Evolutionary conservation across 441 rosid genomes (phyloP), one percentile per base, ranked within the genome.

Genomic region (Arabidopsis lyrata): DNA sequence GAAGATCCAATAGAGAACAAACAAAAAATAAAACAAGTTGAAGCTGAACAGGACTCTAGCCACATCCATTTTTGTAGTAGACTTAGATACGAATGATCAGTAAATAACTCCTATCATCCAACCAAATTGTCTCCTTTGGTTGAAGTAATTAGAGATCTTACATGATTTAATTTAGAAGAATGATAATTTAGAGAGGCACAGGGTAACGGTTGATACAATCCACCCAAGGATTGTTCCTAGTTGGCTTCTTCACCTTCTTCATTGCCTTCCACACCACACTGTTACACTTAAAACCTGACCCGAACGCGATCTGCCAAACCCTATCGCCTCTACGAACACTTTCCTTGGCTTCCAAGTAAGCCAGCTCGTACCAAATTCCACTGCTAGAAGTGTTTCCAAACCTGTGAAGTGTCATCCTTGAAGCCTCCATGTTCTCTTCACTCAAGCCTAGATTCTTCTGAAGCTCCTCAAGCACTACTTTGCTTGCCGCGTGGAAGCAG

Each of bases 251-350:
- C 12, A 86, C 85, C 22, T 90, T 84, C 39, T 81, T 78, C 87
- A 92, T 83, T 6, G 97, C 82, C 68, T 80, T 79, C 97, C 95
- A 94, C 11, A 94, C 95, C 55, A 90, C 74, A 64, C 94, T 94
- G 76, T 94, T 94, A 84, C 99, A 94, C 86, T 94, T 92, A 41
- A 94, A 90, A n/a, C 97, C 97, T 0, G 97, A 92, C 18, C 95
- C 99, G 8, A 86, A 94, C 0, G 97, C 86, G 3, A 90, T 78
- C 81, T 94, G 97, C 97, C 99, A 94, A 45, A 94, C 81, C 74
- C 95, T 83, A 38, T 92, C 97, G 0, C 97, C 97, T 16, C 86
- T 80, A 44, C 79, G 85, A 2, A 94, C 90, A 76, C 81, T 86
- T 65, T 87, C 94, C 77, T 94, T 92, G 10, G 99, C 97, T 70